Conservation (phyloP, 257 asterid species). For the Thymus mandschuricus region DNA sequence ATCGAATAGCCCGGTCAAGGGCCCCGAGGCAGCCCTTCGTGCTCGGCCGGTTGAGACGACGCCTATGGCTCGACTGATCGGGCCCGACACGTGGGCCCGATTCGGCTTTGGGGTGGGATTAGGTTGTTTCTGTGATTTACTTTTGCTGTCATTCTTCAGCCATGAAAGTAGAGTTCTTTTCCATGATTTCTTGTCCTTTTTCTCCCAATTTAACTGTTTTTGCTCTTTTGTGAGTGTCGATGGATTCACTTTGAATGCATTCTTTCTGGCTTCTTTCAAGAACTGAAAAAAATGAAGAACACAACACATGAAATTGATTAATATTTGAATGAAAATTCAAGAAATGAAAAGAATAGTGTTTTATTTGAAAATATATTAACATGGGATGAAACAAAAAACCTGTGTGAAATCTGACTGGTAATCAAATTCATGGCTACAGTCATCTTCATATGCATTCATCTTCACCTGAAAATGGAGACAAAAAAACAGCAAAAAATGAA, state of each 20-base stretch:
- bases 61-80: conserved; percentile 31
- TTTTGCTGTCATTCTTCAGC: conserved; percentile 61
- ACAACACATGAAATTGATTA: background rate
- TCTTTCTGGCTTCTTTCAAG: conserved; percentile 67
- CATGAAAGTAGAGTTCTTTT: conserved; percentile 68
- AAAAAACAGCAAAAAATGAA: background rate
- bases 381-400: conserved; percentile 38
- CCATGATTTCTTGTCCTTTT: conserved; percentile 62
- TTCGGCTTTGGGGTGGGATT: conserved; percentile 31
- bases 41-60: conserved; percentile 29
- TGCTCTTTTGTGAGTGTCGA: conserved; percentile 28
- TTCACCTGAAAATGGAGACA: conserved; percentile 32
- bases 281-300: conserved; percentile 44
- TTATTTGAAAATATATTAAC: too few relatives aligned
- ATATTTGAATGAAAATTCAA: background rate
- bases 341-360: background rate
- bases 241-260: conserved; percentile 24
- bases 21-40: conserved; percentile 57
- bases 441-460: conserved; percentile 50
- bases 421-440: conserved; percentile 54
- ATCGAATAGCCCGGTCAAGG: conserved; percentile 46
- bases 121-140: conserved; percentile 29
- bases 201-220: conserved; percentile 39
- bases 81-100: conserved; percentile 58
- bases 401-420: conserved; percentile 58